Evolutionary conservation across 2,329 filamentous ascomycete genomes (phyloP), one percentile per base, ranked within the genome.

Genomic region (Lachnellula subtilissima): DNA sequence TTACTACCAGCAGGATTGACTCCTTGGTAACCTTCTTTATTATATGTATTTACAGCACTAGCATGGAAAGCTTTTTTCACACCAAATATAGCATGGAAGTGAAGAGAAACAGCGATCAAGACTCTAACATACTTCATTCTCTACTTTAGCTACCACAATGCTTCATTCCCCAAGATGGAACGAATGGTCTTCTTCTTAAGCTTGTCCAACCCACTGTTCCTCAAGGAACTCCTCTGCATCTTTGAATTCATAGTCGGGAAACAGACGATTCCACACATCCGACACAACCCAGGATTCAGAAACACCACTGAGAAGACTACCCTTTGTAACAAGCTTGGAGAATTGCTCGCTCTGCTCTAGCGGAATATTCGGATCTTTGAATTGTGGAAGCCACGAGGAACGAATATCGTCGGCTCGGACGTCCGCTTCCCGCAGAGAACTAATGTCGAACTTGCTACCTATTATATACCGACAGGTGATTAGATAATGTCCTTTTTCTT

Each of bases 291-390:
- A 69, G 37, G 50, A 46, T 7, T 52, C 22, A 48, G 37, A 23
- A 2, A 48, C 12, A 79, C 71, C 67, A 5, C 69, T 73, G 19
- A 70, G 51, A 5, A 79, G 62, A 32, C 74, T 70, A 25, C 71
- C 71, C 5, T 67, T 58, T 3, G 71, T 42, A 40, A 73, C 68
- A 1, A 60, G 47, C 56, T 63, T 68, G 2, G 61, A 64, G 25
- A 69, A 69, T 2, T 48, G 14, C 46, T 66, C 67, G 2, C 55
- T 53, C 22, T 65, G 35, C 25, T 71, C 68, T 0, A 54, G 32
- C 6, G 69, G 61, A n/a, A 74, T 55, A 12, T 57, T 59, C 14
- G 66, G 71, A 58, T 71, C 70, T n/a, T 48, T 56, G 36, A 70
- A 59, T 55, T 47, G 50, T 36, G 69, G 71, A 12, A 70, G 58